Conservation (phyloP, 495 filamentous ascomycete species). For the Penicillium atrosanguineum region DNA sequence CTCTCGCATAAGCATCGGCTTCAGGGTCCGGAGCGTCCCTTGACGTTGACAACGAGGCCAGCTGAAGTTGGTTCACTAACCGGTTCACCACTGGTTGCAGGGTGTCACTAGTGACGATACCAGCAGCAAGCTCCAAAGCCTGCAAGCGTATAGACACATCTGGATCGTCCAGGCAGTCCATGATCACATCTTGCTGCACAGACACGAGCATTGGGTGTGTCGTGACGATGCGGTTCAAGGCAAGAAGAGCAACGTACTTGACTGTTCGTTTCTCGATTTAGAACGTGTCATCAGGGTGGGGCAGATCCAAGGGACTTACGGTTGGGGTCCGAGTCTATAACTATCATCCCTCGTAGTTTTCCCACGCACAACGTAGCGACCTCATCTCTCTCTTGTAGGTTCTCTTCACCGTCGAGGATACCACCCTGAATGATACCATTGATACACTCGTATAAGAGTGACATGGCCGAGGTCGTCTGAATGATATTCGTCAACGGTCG, state of each 20-base stretch:
- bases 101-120: slow-evolving; percentile 86
- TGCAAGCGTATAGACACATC: slow-evolving; percentile 96
- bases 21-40: slow-evolving; percentile 3
- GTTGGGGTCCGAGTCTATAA: slow-evolving; percentile 89
- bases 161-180: slow-evolving; percentile 90
- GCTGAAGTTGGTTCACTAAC: slow-evolving; percentile 74
- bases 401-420: slow-evolving; percentile 76
- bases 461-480: slow-evolving; percentile 93
- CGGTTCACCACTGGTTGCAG: slow-evolving; percentile 79
- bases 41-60: slow-evolving; percentile 44
- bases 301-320: slow-evolving; percentile 46
- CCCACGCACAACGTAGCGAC: slow-evolving; percentile 90
- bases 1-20: not conserved
- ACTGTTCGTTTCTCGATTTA: slow-evolving; percentile 47
- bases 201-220: slow-evolving; percentile 85
- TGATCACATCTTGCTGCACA: slow-evolving; percentile 89
- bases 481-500: slow-evolving; percentile 93
- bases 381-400: slow-evolving; percentile 78
- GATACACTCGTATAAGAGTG: slow-evolving; percentile 94
- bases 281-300: not conserved
- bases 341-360: slow-evolving; percentile 90
- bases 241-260: slow-evolving; percentile 94
- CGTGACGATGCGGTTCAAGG: slow-evolving; percentile 88
- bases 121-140: slow-evolving; percentile 84
- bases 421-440: slow-evolving; percentile 97